Evolutionary conservation across 352 stramenopile species (phyloP), one percentile per base, ranked within the genome.

Genomic region (Pythium sp.): DNA sequence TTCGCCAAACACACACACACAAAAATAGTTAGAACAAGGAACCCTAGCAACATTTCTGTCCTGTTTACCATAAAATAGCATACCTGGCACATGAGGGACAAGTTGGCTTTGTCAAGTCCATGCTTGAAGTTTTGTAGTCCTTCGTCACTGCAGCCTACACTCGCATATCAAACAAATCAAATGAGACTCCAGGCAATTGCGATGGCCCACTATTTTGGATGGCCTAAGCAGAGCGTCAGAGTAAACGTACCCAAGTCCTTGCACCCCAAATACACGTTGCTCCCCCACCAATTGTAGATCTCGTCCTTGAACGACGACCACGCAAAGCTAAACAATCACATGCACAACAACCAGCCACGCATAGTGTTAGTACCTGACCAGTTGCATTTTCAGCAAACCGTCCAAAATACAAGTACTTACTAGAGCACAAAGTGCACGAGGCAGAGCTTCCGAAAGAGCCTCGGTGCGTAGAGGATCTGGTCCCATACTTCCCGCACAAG

Each of bases 261-360:
- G 79, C 86, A 93, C 30, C 86, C 86, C 34, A 65, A 55, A 66
- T 90, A 93, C 3, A 93, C 86, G 58, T 89, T 79, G 15, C 75
- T 76, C 6, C 79, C 82, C 86, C 86, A 93, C 86, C 86, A 93
- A 47, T 80, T 77, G 67, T 86, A 93, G 47, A 82, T 81, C 65
- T 90, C 81, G 63, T 90, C 81, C 51, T 83, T 82, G 32, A 93
- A 93, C n/a, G 82, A 76, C 22, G 76, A 79, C 83, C 83, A 93
- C 11, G 83, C 84, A 47, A 90, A 92, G 68, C 81, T 90, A 49
- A 46, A 3, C 30, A 58, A 22, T 54, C 53, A 1, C 22, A 68
- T 11, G 26, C 5, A 28, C 15, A 5, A 12, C 41, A 38, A 5
- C 26, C 8, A 5, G n/a, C 6, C n/a, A 32, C 5, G 30, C 30